These are phyloP conservation scores for Bryum argenteum DNA, from an alignment of 225 moss, liverwort and hornwort species.

Conservation along the genomic window DNA sequence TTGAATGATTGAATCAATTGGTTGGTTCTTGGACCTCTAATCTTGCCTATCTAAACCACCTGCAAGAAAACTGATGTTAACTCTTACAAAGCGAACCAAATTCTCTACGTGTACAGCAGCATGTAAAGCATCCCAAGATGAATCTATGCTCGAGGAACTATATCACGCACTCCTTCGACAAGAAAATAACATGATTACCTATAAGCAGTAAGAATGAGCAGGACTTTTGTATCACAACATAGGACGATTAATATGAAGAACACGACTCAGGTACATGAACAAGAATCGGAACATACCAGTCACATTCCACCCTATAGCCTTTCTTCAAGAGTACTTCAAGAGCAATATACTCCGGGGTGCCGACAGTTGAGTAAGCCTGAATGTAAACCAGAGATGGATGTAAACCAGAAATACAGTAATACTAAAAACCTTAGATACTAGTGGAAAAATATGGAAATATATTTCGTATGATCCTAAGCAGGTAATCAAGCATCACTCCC, in stretches of 20 bases:
- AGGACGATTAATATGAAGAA: neutral
- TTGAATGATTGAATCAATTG: too few relatives aligned
- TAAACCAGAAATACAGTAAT: too few relatives aligned
- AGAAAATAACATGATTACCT: neutral
- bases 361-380: too few relatives aligned
- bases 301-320: constrained; percentile 97
- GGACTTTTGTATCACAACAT: neutral
- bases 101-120: constrained; percentile 1
- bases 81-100: constrained; percentile 11
- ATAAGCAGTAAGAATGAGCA: neutral
- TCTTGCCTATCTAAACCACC: too few relatives aligned
- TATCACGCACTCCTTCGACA: neutral
- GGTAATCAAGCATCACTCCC: constrained; percentile 2
- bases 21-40: too few relatives aligned
- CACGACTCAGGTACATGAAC: neutral
- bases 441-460: neutral
- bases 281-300: constrained; percentile 62
- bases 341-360: too few relatives aligned
- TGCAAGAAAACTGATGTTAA: too few relatives aligned
- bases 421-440: constrained; percentile 1
- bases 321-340: constrained; percentile 97
- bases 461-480: neutral
- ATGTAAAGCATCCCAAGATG: neutral
- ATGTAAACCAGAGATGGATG: too few relatives aligned
- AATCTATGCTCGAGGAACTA: neutral